These are phyloP conservation scores for Coemansia asiatica DNA, from an alignment of 192 early-diverging fungal genomes.

Conservation along the genomic window DNA sequence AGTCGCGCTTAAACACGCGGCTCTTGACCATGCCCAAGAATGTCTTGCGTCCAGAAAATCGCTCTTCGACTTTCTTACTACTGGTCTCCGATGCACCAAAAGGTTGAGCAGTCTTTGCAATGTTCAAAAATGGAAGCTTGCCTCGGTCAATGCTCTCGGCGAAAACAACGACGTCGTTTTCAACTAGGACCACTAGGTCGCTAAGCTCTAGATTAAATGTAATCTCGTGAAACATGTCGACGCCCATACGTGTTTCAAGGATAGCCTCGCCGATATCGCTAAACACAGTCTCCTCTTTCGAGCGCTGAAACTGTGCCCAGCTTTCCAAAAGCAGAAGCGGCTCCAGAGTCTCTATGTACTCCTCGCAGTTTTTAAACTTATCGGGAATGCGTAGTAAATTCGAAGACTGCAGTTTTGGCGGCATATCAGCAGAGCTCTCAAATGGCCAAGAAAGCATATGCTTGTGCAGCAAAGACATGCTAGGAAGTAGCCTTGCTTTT, in stretches of 20 bases:
- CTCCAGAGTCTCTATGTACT: conserved; percentile 73
- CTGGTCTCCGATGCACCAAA: neutral
- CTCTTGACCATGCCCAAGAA: conserved; percentile 49
- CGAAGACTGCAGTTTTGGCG: conserved; percentile 42
- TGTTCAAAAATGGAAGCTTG: conserved; percentile 25
- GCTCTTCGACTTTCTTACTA: neutral
- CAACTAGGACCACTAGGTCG: conserved; percentile 47
- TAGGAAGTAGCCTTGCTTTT: conserved; percentile 55
- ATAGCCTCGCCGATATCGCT: conserved; percentile 35
- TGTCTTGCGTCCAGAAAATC: conserved; percentile 26
- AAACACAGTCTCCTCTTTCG: conserved; percentile 61
- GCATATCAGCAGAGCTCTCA: conserved; percentile 55
- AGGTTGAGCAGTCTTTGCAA: neutral
- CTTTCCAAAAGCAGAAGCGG: conserved; percentile 81
- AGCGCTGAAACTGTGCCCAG: conserved; percentile 78
- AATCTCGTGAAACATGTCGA: conserved; percentile 76
- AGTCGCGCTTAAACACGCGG: conserved; percentile 18
- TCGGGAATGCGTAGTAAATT: conserved; percentile 58
- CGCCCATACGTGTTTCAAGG: conserved; percentile 58
- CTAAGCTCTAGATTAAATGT: conserved; percentile 54
- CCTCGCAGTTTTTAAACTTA: conserved; percentile 56
- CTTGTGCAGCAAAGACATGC: conserved; percentile 59
- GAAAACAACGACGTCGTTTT: conserved; percentile 68
- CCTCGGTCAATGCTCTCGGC: conserved; percentile 34
- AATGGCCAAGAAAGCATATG: conserved; percentile 65